Evolutionary conservation across 441 rosid species (phyloP).

Genomic region (Adansonia rubrostipa): DNA sequence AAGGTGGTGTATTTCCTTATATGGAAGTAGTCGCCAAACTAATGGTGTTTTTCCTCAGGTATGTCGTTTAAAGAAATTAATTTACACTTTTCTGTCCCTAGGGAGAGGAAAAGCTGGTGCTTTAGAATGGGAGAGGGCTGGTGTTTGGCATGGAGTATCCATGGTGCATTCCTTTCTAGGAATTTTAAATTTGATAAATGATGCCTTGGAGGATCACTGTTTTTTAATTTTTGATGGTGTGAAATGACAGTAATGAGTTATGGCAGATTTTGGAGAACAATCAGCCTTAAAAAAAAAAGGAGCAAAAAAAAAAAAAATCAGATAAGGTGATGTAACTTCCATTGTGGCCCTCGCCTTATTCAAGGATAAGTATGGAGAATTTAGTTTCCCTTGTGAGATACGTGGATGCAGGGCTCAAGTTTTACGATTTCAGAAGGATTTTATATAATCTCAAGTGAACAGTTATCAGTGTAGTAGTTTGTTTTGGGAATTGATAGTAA

Average conservation of each 20-base stretch:
- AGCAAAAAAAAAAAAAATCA: not conserved
- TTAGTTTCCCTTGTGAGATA: slow-evolving; percentile 14
- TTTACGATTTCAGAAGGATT: not conserved
- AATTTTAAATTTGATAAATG: slow-evolving; percentile 18
- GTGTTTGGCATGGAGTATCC: slow-evolving; percentile 3
- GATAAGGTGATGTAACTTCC: not conserved
- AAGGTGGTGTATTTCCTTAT: slow-evolving; percentile 67
- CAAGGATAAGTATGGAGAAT: not conserved
- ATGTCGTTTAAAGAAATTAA: slow-evolving; percentile 17
- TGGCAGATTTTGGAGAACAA: not conserved
- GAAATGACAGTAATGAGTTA: slow-evolving; percentile 1
- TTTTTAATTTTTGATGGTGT: not conserved
- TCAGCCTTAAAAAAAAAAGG: not conserved
- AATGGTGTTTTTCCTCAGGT: slow-evolving; percentile 73
- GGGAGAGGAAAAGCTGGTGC: not conserved
- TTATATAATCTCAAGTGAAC: not conserved
- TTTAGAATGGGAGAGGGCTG: not conserved
- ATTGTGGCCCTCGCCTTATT: not conserved
- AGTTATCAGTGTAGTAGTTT: not conserved
- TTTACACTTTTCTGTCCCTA: slow-evolving; percentile 5
- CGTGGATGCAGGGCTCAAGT: not conserved
- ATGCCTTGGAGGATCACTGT: not conserved
- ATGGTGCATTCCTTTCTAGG: not conserved
- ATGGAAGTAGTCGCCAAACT: slow-evolving; percentile 66
- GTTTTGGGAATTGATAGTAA: slow-evolving; percentile 4